Conservation (phyloP, 2,329 filamentous ascomycete genomes). For the Ceratocystis alfenasii region DNA sequence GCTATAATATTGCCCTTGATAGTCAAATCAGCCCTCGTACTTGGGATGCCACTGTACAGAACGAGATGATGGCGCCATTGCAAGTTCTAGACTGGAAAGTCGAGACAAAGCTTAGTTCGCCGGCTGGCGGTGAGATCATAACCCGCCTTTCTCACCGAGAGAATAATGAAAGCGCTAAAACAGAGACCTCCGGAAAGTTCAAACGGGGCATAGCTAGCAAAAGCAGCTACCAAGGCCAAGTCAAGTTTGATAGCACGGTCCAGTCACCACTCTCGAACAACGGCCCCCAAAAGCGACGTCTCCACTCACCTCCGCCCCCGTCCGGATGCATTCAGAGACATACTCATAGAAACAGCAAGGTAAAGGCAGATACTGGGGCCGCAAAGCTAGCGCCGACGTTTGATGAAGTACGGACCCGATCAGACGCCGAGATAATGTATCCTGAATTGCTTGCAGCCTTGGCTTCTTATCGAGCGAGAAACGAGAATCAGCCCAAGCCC, state of each 20-base stretch:
- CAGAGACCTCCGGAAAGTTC: neutral
- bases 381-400: neutral
- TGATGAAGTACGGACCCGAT: neutral
- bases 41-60: neutral
- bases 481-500: neutral
- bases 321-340: neutral
- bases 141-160: neutral
- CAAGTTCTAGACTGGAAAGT: neutral
- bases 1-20: neutral
- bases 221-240: neutral
- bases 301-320: neutral
- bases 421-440: neutral
- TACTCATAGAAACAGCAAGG: neutral
- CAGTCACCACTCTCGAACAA: neutral
- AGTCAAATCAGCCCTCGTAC: neutral
- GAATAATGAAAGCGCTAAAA: neutral
- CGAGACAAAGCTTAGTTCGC: neutral
- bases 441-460: neutral
- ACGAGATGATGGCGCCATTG: neutral
- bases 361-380: neutral
- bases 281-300: neutral
- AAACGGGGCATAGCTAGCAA: neutral
- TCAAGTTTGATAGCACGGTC: neutral
- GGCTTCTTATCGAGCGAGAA: neutral
- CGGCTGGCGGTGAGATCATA: neutral